Percentiles rank a stretch among this genome's conserved stretches.
Evolutionary conservation across 1,139 yeast species (phyloP).

Genomic region (Diutina pseudorugosa): DNA sequence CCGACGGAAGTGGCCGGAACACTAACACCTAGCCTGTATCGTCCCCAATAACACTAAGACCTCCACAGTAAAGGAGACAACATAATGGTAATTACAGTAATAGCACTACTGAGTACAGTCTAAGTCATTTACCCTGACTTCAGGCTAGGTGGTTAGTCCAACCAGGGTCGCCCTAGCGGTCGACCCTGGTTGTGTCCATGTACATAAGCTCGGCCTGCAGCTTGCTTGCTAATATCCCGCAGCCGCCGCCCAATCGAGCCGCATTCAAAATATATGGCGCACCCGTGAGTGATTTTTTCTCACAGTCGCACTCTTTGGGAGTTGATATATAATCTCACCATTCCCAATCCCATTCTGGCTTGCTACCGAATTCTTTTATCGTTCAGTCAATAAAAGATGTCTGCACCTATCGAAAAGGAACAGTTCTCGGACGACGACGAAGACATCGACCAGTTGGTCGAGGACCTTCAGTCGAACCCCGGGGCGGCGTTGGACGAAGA

Average conservation of each 20-base stretch:
- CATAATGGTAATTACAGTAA: no score
- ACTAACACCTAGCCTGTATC: not conserved
- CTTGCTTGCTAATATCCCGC: not conserved
- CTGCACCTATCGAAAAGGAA: conserved; percentile 4
- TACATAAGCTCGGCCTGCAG: no score
- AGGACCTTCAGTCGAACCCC: conserved; percentile 78
- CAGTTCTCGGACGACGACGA: conserved; percentile 39
- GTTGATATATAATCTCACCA: not conserved
- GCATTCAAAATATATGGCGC: conserved; percentile 2
- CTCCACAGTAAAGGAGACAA: no score
- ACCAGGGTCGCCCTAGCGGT: no score
- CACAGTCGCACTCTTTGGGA: not conserved
- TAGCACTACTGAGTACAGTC: no score
- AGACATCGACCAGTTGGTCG: conserved; percentile 81
- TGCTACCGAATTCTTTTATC: conserved; percentile 1
- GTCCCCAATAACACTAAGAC: not conserved
- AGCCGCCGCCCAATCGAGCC: not conserved
- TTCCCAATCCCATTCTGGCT: not conserved
- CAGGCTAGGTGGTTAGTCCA: no score
- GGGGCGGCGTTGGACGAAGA: conserved; percentile 26
- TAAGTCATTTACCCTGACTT: no score
- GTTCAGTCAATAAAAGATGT: conserved; percentile 4
- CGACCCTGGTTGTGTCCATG: no score
- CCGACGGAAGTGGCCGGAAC: not conserved
- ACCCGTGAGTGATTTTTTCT: not conserved